These are phyloP conservation scores for Gryganskiella cystojenkinii DNA, from an alignment of 192 early-diverging fungal species.

Conservation along the genomic window DNA sequence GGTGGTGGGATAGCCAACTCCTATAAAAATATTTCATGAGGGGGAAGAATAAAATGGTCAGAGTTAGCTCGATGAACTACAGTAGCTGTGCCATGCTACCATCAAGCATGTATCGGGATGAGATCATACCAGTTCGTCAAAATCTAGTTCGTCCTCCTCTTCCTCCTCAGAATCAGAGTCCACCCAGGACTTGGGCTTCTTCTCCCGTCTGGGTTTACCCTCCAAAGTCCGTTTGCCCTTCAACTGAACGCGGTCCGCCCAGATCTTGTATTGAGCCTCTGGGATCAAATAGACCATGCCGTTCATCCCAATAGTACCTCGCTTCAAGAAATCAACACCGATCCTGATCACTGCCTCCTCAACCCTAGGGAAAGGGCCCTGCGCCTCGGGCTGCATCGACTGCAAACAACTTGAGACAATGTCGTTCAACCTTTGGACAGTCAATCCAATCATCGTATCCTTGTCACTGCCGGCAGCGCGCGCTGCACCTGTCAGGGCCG, in stretches of 20 bases:
- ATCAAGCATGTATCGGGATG: not conserved
- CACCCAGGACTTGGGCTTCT: slow-evolving; percentile 26
- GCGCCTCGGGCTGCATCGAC: not conserved
- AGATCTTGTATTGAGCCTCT: slow-evolving; percentile 57
- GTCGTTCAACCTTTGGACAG: slow-evolving; percentile 19
- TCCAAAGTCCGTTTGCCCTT: slow-evolving; percentile 35
- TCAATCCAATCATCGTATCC: slow-evolving; percentile 3
- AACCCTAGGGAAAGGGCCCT: slow-evolving; percentile 11
- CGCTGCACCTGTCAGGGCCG: slow-evolving; percentile 13
- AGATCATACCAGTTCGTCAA: slow-evolving; percentile 28
- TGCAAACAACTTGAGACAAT: slow-evolving; percentile 9
- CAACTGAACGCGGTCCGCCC: slow-evolving; percentile 39
- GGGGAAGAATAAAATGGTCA: slow-evolving; percentile 1
- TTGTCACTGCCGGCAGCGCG: slow-evolving; percentile 7
- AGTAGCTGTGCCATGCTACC: no score
- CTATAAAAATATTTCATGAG: slow-evolving; percentile 21
- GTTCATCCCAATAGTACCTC: slow-evolving; percentile 60
- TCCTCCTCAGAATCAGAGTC: slow-evolving; percentile 52
- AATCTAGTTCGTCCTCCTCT: slow-evolving; percentile 20
- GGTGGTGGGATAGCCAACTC: slow-evolving; percentile 51
- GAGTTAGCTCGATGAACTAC: not conserved
- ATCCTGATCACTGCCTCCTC: slow-evolving; percentile 62
- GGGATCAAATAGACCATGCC: slow-evolving; percentile 67
- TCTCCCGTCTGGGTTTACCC: slow-evolving; percentile 32
- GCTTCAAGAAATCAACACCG: slow-evolving; percentile 58